phyloP scores from a whole-genome alignment of 1,284 basidiomycete species.

The Fomitiporia mediterranea region DNA sequence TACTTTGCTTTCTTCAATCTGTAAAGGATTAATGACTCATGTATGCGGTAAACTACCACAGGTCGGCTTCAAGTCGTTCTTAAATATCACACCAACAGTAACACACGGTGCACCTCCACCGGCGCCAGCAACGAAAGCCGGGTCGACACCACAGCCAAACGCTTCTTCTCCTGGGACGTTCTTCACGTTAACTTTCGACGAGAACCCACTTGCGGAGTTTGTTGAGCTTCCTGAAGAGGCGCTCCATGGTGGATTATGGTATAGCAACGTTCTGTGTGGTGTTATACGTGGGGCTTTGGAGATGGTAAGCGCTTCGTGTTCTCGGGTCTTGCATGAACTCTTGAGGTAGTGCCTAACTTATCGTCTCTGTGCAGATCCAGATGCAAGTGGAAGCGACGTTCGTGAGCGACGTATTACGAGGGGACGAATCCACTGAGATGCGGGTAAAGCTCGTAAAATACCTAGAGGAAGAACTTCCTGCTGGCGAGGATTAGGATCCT shows the following conservation, averaged over 20 bases:
- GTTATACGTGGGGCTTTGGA: slow-evolving; percentile 91
- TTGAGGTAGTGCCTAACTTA: slow-evolving; percentile 6
- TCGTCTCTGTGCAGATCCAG: slow-evolving; percentile 64
- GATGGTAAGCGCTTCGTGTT: slow-evolving; percentile 66
- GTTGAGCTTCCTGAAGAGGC: slow-evolving; percentile 95
- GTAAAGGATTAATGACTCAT: too few relatives aligned
- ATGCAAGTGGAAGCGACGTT: slow-evolving; percentile 94
- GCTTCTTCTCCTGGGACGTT: slow-evolving; percentile 39
- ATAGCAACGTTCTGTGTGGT: slow-evolving; percentile 93
- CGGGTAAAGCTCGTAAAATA: slow-evolving; percentile 87
- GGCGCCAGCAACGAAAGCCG: slow-evolving; percentile 42
- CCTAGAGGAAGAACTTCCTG: slow-evolving; percentile 89
- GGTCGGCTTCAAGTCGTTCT: slow-evolving; percentile 99
- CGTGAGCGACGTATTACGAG: slow-evolving; percentile 84
- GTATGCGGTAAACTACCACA: slow-evolving; percentile 30
- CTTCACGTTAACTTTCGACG: slow-evolving; percentile 87
- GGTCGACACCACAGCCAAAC: slow-evolving; percentile 38
- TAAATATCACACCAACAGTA: slow-evolving; percentile 88
- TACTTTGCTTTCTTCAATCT: background rate
- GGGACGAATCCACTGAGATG: slow-evolving; percentile 94
- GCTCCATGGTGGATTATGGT: slow-evolving; percentile 90
- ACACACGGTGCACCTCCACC: slow-evolving; percentile 57
- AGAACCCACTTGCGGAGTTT: slow-evolving; percentile 96
- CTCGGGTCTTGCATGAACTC: slow-evolving; percentile 2
- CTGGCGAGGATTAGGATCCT: slow-evolving; percentile 64